A percentile compares a stretch with the other conserved stretches of the same genome.
Evolutionary conservation across 345 rosid species (phyloP).

Genomic region (Salix caprea): DNA sequence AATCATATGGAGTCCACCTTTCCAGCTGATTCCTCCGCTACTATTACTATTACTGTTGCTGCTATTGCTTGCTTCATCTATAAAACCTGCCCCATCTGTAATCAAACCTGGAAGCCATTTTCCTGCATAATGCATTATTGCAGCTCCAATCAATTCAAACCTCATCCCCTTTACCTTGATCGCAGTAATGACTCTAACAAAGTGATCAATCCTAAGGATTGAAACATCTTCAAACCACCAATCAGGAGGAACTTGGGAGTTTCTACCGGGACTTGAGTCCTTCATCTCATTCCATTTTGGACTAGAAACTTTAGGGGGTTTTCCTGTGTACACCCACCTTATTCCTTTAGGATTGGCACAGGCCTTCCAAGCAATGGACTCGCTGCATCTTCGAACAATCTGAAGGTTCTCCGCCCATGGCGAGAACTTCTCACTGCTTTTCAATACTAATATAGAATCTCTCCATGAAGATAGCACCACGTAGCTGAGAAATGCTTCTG

Average conservation of each 20-base stretch:
- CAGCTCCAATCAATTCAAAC: slow-evolving; percentile 79
- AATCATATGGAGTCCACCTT: slow-evolving; percentile 86
- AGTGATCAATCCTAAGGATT: slow-evolving; percentile 87
- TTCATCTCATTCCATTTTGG: slow-evolving; percentile 73
- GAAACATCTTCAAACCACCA: slow-evolving; percentile 99
- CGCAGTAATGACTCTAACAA: slow-evolving; percentile 87
- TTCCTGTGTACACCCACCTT: slow-evolving; percentile 87
- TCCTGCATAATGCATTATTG: slow-evolving; percentile 72
- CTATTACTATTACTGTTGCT: slow-evolving; percentile 38
- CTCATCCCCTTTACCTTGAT: slow-evolving; percentile 98
- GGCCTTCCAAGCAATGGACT: slow-evolving; percentile 98
- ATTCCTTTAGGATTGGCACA: slow-evolving; percentile 96
- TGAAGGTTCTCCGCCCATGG: slow-evolving; percentile 99
- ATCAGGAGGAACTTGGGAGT: slow-evolving; percentile 82
- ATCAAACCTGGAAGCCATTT: slow-evolving; percentile 88
- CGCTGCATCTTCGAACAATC: slow-evolving; percentile 88
- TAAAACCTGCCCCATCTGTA: slow-evolving; percentile 43
- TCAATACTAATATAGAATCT: slow-evolving; percentile 81
- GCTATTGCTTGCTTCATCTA: slow-evolving; percentile 60
- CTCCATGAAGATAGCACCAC: slow-evolving; percentile 97
- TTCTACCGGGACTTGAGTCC: slow-evolving; percentile 77
- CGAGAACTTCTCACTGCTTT: slow-evolving; percentile 88
- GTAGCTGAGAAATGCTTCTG: slow-evolving; percentile 95
- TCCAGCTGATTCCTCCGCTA: slow-evolving; percentile 63
- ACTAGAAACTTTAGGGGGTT: slow-evolving; percentile 60